phyloP scores from a whole-genome alignment of 139 green algal species.

The Picochlorum sp. region DNA sequence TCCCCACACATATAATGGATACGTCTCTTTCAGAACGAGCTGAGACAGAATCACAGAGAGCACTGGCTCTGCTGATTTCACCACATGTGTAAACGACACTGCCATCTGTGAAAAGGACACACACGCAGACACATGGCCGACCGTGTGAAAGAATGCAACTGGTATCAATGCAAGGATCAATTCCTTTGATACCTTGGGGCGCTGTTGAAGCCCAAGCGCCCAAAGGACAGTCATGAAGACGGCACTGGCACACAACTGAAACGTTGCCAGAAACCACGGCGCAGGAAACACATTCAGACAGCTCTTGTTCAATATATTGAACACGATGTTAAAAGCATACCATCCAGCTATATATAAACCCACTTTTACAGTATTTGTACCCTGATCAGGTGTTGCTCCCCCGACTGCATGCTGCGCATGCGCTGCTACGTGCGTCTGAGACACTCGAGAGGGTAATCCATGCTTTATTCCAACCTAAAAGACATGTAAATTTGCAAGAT shows the following conservation, averaged over 20 bases:
- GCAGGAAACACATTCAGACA: constrained; percentile 75
- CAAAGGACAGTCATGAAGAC: constrained; percentile 74
- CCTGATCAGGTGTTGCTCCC: neutral
- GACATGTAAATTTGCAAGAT: too few relatives aligned
- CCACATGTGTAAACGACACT: constrained; percentile 82
- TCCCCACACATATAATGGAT: constrained; percentile 62
- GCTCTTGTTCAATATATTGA: constrained; percentile 89
- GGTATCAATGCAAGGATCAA: constrained; percentile 43
- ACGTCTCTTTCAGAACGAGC: constrained; percentile 35
- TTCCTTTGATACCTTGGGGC: constrained; percentile 41
- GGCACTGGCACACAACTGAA: constrained; percentile 68
- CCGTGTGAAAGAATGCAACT: constrained; percentile 81
- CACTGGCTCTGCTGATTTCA: constrained; percentile 49
- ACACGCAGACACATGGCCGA: constrained; percentile 64
- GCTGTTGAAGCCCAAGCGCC: constrained; percentile 55
- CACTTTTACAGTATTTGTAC: neutral
- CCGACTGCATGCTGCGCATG: neutral
- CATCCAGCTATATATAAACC: constrained; percentile 24
- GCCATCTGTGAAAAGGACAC: constrained; percentile 75
- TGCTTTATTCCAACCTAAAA: too few relatives aligned
- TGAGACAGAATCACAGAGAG: constrained; percentile 71
- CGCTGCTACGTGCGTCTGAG: too few relatives aligned
- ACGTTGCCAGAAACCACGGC: constrained; percentile 75
- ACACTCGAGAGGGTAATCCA: too few relatives aligned
- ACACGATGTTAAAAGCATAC: constrained; percentile 88